A percentile compares a stretch with the other conserved stretches of the same genome.
These are phyloP conservation scores for Diaporthe sp. DNA, from an alignment of 2,329 filamentous ascomycete species.

Conservation along the genomic window DNA sequence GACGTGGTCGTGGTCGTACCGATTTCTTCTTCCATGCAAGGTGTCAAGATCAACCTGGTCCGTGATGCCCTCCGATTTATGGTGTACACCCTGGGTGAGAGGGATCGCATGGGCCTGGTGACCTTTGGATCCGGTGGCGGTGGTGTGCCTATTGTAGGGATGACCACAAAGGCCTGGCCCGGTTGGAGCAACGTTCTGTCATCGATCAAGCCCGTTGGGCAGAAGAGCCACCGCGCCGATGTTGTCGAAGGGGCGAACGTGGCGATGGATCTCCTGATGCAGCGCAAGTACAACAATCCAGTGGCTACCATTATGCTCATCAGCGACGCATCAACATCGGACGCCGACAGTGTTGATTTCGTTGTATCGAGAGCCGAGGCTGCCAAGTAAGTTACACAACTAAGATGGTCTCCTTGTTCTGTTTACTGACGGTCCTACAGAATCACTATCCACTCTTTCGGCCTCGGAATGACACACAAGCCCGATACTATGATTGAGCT, in stretches of 20 bases:
- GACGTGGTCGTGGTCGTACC: conserved; percentile 98
- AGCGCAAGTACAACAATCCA: conserved; percentile 94
- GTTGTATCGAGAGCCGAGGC: conserved; percentile 97
- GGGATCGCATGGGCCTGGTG: conserved; percentile 96
- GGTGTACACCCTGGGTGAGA: conserved; percentile 88
- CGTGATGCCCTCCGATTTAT: conserved; percentile 94
- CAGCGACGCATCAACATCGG: conserved; percentile 95
- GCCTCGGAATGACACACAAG: conserved; percentile 96
- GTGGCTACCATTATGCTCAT: conserved; percentile 96
- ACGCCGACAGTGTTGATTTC: conserved; percentile 96
- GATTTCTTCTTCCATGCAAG: conserved; percentile 98
- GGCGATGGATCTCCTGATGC: conserved; percentile 98
- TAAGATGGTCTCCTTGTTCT: neutral
- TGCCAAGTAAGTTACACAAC: conserved; percentile 80
- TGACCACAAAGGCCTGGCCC: conserved; percentile 95
- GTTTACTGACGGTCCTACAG: conserved; percentile 58
- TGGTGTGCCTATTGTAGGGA: conserved; percentile 94
- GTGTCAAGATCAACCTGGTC: conserved; percentile 96
- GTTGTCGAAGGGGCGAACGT: conserved; percentile 98
- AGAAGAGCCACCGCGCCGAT: conserved; percentile 96
- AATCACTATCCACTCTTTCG: conserved; percentile 96
- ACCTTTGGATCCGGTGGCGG: conserved; percentile 96
- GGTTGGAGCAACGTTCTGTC: conserved; percentile 90
- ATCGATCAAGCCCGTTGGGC: conserved; percentile 92
- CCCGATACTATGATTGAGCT: conserved; percentile 99